Conservation (phyloP, 148 eudicot genomes). For the Gaultheria prostrata region DNA sequence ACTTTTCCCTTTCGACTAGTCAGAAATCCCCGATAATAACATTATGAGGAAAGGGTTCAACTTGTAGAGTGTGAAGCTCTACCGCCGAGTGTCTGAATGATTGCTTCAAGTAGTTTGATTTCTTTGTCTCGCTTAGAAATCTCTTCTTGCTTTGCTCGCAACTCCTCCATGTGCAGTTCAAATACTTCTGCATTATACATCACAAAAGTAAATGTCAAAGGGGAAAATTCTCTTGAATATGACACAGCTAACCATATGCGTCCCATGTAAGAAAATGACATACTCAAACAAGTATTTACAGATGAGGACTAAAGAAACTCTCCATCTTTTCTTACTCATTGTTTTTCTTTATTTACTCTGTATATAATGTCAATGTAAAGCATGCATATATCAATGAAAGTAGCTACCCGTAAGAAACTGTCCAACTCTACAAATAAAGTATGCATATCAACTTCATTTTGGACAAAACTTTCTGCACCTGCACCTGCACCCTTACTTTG, state of each 20-base stretch:
- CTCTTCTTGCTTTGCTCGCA: constrained; percentile 86
- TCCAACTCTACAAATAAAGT: not conserved
- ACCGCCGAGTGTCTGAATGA: constrained; percentile 89
- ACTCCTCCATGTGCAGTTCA: constrained; percentile 85
- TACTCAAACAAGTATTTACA: not conserved
- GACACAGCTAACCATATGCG: not conserved
- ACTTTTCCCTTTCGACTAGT: not conserved
- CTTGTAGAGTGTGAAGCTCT: constrained; percentile 38
- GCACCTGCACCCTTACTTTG: not conserved
- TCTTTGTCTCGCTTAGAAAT: constrained; percentile 75
- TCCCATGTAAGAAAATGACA: not conserved
- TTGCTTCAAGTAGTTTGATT: constrained; percentile 89
- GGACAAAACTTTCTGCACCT: not conserved
- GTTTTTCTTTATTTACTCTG: not conserved
- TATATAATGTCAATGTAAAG: not conserved
- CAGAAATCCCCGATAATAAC: not conserved
- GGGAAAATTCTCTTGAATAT: not conserved
- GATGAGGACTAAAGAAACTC: not conserved
- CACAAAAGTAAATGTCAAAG: not conserved
- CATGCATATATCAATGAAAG: too few relatives aligned
- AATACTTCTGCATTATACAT: constrained; percentile 70
- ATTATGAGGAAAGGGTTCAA: not conserved
- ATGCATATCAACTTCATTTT: not conserved
- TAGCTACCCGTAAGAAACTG: not conserved
- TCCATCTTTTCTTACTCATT: not conserved